Evolutionary conservation across 169 alveolate species (phyloP).

Genomic region (Plasmodium malariae): DNA sequence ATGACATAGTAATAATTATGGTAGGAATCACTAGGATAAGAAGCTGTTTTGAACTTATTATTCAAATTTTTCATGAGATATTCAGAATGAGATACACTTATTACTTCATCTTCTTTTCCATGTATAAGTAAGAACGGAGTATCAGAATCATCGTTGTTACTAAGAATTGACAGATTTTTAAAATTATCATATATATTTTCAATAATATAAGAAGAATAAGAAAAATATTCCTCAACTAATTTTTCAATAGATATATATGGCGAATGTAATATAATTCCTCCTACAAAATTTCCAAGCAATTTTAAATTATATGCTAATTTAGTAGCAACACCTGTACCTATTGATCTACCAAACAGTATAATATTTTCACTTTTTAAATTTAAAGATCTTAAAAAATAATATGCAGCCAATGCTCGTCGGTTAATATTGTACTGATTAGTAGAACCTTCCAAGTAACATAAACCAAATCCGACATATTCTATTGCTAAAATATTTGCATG

Average conservation of each 20-base stretch:
- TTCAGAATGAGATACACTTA: conserved; percentile 86
- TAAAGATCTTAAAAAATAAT: conserved; percentile 84
- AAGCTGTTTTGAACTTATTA: conserved; percentile 81
- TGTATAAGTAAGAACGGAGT: conserved; percentile 88
- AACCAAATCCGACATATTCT: conserved; percentile 89
- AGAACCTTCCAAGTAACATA: conserved; percentile 73
- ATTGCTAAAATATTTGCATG: conserved; percentile 85
- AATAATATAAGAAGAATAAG: conserved; percentile 63
- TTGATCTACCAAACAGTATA: conserved; percentile 88
- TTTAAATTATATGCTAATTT: conserved; percentile 83
- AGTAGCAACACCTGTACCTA: conserved; percentile 91
- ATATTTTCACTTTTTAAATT: conserved; percentile 84
- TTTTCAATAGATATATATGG: conserved; percentile 88
- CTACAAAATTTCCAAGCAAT: conserved; percentile 80
- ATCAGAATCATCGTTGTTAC: conserved; percentile 69
- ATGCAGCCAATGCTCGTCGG: conserved; percentile 87
- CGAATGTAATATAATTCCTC: conserved; percentile 90
- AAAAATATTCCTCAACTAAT: conserved; percentile 83
- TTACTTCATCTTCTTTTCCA: conserved; percentile 88
- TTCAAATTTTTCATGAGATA: conserved; percentile 82
- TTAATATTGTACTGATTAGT: conserved; percentile 83
- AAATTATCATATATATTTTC: conserved; percentile 71
- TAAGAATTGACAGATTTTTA: conserved; percentile 41
- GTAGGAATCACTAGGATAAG: conserved; percentile 80
- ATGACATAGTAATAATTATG: conserved; percentile 84